Evolutionary conservation across 768 basidiomycete genomes (phyloP).

Genomic region (Chiua virens): DNA sequence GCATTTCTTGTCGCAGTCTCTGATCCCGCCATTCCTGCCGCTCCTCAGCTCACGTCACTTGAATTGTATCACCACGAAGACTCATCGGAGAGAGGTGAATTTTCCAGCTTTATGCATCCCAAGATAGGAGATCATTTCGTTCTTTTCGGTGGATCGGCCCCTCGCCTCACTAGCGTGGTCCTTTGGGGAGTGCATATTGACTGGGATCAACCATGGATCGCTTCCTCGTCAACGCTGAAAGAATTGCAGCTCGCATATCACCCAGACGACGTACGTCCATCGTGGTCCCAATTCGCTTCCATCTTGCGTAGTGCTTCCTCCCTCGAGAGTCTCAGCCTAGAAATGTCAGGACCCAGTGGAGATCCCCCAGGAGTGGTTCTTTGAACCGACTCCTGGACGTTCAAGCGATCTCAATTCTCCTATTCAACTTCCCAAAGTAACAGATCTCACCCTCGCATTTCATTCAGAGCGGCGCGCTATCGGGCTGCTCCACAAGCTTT

Average conservation of each 20-base stretch:
- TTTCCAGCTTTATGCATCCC: slow-evolving; percentile 10
- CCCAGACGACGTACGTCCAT: slow-evolving; percentile 60
- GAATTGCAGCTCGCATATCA: slow-evolving; percentile 65
- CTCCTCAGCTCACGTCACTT: slow-evolving; percentile 54
- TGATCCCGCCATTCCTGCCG: slow-evolving; percentile 37
- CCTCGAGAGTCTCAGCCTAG: slow-evolving; percentile 52
- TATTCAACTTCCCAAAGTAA: slow-evolving; percentile 30
- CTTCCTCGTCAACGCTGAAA: slow-evolving; percentile 32
- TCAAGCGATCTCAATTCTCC: slow-evolving; percentile 28
- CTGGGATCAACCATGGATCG: slow-evolving; percentile 50
- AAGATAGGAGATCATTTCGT: slow-evolving; percentile 40
- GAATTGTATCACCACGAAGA: slow-evolving; percentile 57
- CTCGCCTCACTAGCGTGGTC: slow-evolving; percentile 46
- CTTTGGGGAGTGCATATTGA: slow-evolving; percentile 74
- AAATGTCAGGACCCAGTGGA: slow-evolving; percentile 56
- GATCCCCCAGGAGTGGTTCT: slow-evolving; percentile 37
- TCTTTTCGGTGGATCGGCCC: slow-evolving; percentile 53
- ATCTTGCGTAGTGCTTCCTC: slow-evolving; percentile 55
- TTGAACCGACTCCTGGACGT: slow-evolving; percentile 14
- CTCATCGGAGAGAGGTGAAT: slow-evolving; percentile 32
- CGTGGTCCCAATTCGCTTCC: slow-evolving; percentile 49
- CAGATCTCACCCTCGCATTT: slow-evolving; percentile 48
- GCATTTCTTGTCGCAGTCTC: slow-evolving; percentile 43
- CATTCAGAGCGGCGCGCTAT: slow-evolving; percentile 45
- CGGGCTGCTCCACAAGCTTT: slow-evolving; percentile 25